These are phyloP conservation scores for Fusarium sp. DNA, from an alignment of 2,329 filamentous ascomycete species.

Conservation along the genomic window DNA sequence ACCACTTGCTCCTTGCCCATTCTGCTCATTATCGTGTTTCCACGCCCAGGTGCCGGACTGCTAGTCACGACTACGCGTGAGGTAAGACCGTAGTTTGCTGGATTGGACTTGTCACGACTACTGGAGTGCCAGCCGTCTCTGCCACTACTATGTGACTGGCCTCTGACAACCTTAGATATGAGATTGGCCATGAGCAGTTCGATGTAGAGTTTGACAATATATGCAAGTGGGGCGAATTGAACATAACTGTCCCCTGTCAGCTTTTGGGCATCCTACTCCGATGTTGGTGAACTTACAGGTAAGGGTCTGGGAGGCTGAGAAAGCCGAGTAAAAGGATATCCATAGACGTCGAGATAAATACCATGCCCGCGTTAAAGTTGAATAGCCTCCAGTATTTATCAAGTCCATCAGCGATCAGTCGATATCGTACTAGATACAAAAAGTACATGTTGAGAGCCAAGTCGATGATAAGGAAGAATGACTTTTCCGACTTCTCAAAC, in stretches of 20 bases:
- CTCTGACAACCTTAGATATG: constrained; percentile 56
- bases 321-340: constrained; percentile 52
- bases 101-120: constrained; percentile 21
- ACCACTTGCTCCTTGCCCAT: constrained; percentile 10
- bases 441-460: constrained; percentile 64
- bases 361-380: constrained; percentile 62
- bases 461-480: constrained; percentile 63
- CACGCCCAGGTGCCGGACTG: background rate
- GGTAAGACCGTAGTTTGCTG: constrained; percentile 16
- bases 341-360: constrained; percentile 62
- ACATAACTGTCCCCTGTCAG: constrained; percentile 50
- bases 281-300: constrained; percentile 1
- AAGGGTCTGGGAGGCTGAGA: constrained; percentile 38
- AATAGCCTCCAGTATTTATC: constrained; percentile 64
- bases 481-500: constrained; percentile 54
- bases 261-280: background rate
- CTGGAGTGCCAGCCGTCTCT: constrained; percentile 22
- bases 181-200: constrained; percentile 66
- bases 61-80: constrained; percentile 28
- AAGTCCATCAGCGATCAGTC: constrained; percentile 61
- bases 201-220: constrained; percentile 65
- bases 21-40: constrained; percentile 10
- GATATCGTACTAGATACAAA: constrained; percentile 58
- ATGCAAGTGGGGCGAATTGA: constrained; percentile 64
- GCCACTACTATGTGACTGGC: background rate